Evolutionary conservation across 2,329 filamentous ascomycete species (phyloP), one percentile per base, ranked within the genome.

Genomic region (Stachybotrys elegans): DNA sequence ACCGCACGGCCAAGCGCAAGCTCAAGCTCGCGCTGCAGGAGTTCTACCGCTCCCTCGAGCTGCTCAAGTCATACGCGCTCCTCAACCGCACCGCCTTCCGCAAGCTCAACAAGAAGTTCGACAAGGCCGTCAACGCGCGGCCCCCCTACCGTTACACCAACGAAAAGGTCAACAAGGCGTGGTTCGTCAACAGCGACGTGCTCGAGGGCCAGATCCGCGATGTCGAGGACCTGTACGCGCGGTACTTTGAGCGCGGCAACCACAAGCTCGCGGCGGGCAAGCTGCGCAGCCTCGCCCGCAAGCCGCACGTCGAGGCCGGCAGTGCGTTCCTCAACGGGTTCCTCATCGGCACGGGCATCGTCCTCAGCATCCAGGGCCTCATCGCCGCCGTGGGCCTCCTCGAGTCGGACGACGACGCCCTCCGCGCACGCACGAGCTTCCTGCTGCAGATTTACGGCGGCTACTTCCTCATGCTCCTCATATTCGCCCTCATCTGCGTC

Each of bases 41-140:
- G 62, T 95, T 90, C 61, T 97, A 98, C 61, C 84, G 92, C 17
- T 86, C 88, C 1, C 74, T 98, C 13, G 93, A 98, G 61, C 71
- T 97, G 37, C 75, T 98, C 47, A 97, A 96, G 67, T 87, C 88
- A 0, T 98, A 95, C 57, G 85, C 90, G 2, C 70, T 95, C 19
- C 73, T 96, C 13, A 98, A 98, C 62, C 80, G 89, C 40, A 95
- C 89, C 1, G 93, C 90, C 0, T 97, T 97, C 59, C 84, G 91
- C 23, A 98, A 98, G 65, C 89, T 98, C 60, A 96, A 95, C 68
- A 98, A 98, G 65, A 98, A 98, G 66, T 97, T 94, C 61, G 91
- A 97, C 73, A 98, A 97, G 68, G 81, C 86, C 3, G 81, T 90
- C 45, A 81, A 90, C 54, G 84, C 89, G 32, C 79, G 85, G 11